A percentile compares a stretch with the other conserved stretches of the same genome.
Conservation (phyloP, 768 basidiomycete species). For the Mycena latifolia region DNA sequence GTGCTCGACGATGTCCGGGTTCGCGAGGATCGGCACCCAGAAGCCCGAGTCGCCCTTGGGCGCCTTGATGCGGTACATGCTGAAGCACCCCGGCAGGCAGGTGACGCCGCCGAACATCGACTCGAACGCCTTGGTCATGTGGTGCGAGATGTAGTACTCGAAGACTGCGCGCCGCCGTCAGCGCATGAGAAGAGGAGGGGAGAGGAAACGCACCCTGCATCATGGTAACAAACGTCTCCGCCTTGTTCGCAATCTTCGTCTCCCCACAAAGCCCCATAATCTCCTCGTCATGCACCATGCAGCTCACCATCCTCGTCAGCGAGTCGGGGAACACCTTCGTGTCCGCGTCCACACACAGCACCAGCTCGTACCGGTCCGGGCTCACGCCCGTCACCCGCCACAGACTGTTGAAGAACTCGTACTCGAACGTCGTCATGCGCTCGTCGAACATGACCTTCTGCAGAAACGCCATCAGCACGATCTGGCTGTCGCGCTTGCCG, state of each 20-base stretch:
- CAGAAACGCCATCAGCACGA: slow-evolving; percentile 96
- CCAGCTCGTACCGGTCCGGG: slow-evolving; percentile 95
- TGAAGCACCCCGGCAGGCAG: slow-evolving; percentile 99
- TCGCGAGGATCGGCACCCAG: slow-evolving; percentile 99
- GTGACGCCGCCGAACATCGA: slow-evolving; percentile 99
- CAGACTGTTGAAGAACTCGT: slow-evolving; percentile 98
- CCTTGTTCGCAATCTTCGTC: slow-evolving; percentile 99
- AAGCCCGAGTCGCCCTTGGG: slow-evolving; percentile 97
- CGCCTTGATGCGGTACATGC: slow-evolving; percentile 99
- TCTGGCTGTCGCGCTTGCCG: slow-evolving; percentile 98
- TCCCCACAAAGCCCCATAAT: slow-evolving; percentile 99
- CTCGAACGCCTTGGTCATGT: slow-evolving; percentile 99
- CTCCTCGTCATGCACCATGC: slow-evolving; percentile 96
- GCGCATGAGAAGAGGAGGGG: neutral
- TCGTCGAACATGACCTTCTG: slow-evolving; percentile 99
- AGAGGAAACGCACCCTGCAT: slow-evolving; percentile 85
- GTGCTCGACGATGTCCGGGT: slow-evolving; percentile 98
- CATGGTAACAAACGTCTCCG: slow-evolving; percentile 99
- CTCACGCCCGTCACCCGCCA: slow-evolving; percentile 97
- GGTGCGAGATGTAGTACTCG: slow-evolving; percentile 99
- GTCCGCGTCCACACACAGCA: slow-evolving; percentile 97
- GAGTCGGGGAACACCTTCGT: slow-evolving; percentile 99
- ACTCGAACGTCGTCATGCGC: slow-evolving; percentile 99
- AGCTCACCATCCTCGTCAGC: slow-evolving; percentile 93
- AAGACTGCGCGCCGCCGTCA: slow-evolving; percentile 72